A percentile compares a stretch with the other conserved stretches of the same genome.
Conservation (phyloP, 2,329 filamentous ascomycete genomes). For the Rhexocercosporidium sp. region DNA sequence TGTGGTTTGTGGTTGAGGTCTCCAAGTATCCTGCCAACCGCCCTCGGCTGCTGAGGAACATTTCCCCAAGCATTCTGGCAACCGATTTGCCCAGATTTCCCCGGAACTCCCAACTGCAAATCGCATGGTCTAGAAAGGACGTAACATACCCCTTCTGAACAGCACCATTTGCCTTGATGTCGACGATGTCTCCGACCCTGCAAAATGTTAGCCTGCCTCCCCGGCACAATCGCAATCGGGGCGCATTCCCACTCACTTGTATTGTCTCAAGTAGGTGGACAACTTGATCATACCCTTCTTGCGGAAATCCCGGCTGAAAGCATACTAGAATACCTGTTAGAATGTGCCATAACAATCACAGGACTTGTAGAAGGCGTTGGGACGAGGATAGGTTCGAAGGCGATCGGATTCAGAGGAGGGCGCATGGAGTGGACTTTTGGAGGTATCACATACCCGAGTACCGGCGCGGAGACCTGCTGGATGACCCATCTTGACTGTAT, state of each 20-base stretch:
- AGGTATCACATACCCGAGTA: conserved; percentile 70
- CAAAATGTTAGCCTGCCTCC: conserved; percentile 49
- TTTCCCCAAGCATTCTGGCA: background rate
- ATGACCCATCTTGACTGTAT: conserved; percentile 58
- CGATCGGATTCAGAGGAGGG: background rate
- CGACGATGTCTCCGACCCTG: conserved; percentile 97
- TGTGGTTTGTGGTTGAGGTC: background rate
- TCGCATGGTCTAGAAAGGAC: conserved; percentile 30
- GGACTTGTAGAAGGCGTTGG: background rate
- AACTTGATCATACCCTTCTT: conserved; percentile 93
- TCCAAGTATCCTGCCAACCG: background rate
- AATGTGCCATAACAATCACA: conserved; percentile 1
- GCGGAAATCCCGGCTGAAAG: conserved; percentile 84
- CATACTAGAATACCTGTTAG: conserved; percentile 55
- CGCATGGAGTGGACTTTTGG: background rate
- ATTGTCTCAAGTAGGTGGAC: conserved; percentile 92
- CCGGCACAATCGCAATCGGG: background rate
- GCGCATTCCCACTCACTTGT: conserved; percentile 67
- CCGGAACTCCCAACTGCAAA: background rate
- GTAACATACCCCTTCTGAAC: conserved; percentile 91
- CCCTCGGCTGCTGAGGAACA: no score
- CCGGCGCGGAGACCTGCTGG: conserved; percentile 84
- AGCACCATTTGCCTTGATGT: conserved; percentile 98
- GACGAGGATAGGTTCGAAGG: background rate
- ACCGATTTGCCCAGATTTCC: background rate